Base-by-base conservation (phyloP, 2,329 filamentous ascomycete genomes). In the Orbilia brochopaga region DNA sequence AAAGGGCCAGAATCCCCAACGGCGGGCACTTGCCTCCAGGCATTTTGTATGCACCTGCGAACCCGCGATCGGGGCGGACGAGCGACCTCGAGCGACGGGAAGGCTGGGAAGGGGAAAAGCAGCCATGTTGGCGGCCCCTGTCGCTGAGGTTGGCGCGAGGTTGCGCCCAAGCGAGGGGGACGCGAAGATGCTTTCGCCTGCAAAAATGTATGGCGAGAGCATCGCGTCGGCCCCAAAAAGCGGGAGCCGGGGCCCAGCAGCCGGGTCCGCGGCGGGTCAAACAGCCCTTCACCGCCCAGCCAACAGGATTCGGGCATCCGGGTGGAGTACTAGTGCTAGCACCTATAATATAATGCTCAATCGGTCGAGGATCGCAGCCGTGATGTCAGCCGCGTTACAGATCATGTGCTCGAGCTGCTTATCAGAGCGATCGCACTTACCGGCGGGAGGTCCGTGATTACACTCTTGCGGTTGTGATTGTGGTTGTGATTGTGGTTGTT, bases 91-190 rank as follows among this genome's bases (percentile, higher is more conserved):
- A 51, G 15, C 42, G n/a, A 21, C 30, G 19, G 19, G 23, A 48
- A 35, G n/a, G 19, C 10, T 27, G 60, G 44, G 55, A 42, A 51
- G 60, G 60, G 51, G 44, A 32, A 37, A 11, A 3, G 50, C 7
- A 27, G 44, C 32, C 13, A 37, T n/a, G 30, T 50, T 55, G 40
- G 40, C 27, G 59, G 19, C 17, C 30, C 53, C 59, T 54, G 32
- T 52, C 46, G 17, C 1, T 19, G n/a, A 23, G 54, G 58, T 53
- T 58, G 42, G 46, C 60, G 55, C 42, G 60, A 65, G 56, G 60
- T 65, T 61, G 60, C 58, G 60, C 42, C 67, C 60, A 65, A 65
- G 56, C 67, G 67, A 72, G 24, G 60, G 67, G 67, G 60, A 51
- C 50, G 8, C 10, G 11, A 40, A 54, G 67, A 72, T 72, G 27